Base-by-base conservation (phyloP, 2,329 filamentous ascomycete species). In the Arthrinium puccinioides region DNA sequence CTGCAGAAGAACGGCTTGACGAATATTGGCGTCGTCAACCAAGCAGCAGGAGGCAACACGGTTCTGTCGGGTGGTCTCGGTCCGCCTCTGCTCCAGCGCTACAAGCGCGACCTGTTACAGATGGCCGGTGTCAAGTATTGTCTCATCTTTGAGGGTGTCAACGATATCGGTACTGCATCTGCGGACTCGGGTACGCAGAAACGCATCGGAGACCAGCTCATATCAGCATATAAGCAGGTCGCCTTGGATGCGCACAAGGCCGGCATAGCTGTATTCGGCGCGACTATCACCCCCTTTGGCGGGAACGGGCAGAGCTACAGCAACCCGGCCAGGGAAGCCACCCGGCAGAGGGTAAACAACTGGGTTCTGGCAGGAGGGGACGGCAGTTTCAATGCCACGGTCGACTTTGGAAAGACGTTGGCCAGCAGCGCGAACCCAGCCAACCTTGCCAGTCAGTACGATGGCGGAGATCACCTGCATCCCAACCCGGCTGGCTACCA, bases 21-120 rank as follows among this genome's bases (percentile, higher is more conserved):
- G 16, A 59, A 70, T 42, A 67, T 84, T 35, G 68, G 69, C 10
- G 58, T 84, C 10, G 63, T 70, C 44, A 84, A 84, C 59, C 74
- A 83, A 56, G 80, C 79, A 2, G 79, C 79, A 1, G 80, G 80
- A 30, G 81, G 80, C n/a, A 84, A 84, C 55, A 62, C 76, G 0
- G 67, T 84, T 3, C 66, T 84, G 1, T 59, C 61, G 9, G 77
- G 80, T 36, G 74, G 79, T 0, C 63, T 82, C 0, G 79, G 81
- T 0, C 80, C 80, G 3, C 76, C 73, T 25, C 69, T 75, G 1
- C 59, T 82, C 21, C 63, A 67, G 27, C 72, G 79, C 5, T 69
- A 83, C 43, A 71, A 80, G 50, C 69, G 79, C n/a, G 80, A 84
- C 50, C 70, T 81, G 2, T 63, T 84, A 2, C 55, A 70, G 0